Base-by-base conservation (phyloP, 2,329 filamentous ascomycete species). In the Xylaria sp. region DNA sequence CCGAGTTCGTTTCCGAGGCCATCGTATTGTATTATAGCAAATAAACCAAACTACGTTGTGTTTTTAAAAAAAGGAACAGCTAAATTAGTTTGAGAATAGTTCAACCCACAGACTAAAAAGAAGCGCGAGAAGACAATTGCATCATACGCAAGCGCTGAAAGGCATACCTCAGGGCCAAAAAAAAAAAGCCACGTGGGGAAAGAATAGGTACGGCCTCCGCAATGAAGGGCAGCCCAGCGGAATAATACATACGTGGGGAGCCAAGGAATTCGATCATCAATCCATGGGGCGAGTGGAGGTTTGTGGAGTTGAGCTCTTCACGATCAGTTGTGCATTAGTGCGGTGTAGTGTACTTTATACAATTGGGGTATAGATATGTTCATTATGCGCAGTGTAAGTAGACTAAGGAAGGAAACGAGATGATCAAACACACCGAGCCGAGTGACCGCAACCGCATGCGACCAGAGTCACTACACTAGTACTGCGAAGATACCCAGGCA, bases 401-500 rank as follows among this genome's bases (percentile, higher is more conserved):
- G 22, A 51, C 53, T 33, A 36, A 51, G 3, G 5, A 36, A 51
- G 9, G 17, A 17, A 38, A 20, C 47, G 45, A 45, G 54, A 36
- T 53, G 54, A n/a, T 53, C 9, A 44, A 44, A 25, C 53, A 10
- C 15, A 42, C 42, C 27, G 39, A 45, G 53, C 42, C 27, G 39
- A 45, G 53, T 54, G 44, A 53, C 57, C 53, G 22, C 29, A n/a
- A 42, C 22, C 22, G 13, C 31, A 62, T 66, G 58, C 63, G 53
- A 60, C 53, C 63, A 31, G 56, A 27, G 17, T 13, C 15, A 5
- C 29, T 36, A 51, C 22, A 27, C 5, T 47, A 29, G 25, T n/a
- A n/a, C n/a, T n/a, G n/a, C n/a, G 13, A 7, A 44, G 42, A n/a
- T 20, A 11, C 33, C 33, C 13, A 36, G 33, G 33, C 15, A 4